Base-by-base conservation (phyloP, 2,329 filamentous ascomycete genomes). In the Hortaea werneckii region DNA sequence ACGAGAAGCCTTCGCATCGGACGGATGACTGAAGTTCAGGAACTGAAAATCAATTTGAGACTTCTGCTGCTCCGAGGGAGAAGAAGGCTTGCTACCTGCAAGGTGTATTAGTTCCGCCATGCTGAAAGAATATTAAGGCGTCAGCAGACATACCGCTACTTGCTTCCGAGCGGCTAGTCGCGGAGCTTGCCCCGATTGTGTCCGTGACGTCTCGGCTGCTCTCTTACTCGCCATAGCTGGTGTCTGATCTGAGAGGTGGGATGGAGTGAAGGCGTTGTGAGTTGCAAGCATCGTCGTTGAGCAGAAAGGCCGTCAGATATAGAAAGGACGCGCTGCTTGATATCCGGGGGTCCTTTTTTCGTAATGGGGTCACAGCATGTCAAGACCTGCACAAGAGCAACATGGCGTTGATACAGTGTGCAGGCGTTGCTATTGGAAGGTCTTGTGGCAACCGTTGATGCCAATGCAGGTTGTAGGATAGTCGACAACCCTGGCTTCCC, bases 11-110 rank as follows among this genome's bases (percentile, higher is more conserved):
- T 63, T 51, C n/a, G 61, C 60, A 37, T 65, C 62, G 37, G 56
- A 57, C 4, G 62, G 62, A 44, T 65, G 59, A 29, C 52, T 59
- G 53, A 63, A 63, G 51, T 63, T 63, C 27, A 63, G 50, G 41
- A 63, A 63, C 37, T 61, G 59, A 49, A 60, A 63, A 50, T 61
- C 58, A 40, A 62, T 60, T 29, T 45, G 52, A 43, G 41, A 48
- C 46, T 50, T 54, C 45, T 46, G 20, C 12, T 43, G 37, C 34
- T 57, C 53, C 27, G 29, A 20, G 12, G 50, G 52, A 10, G 54
- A 52, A 30, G 50, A 46, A 8, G 54, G 46, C 39, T 54, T 50
- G 46, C 54, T 61, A 46, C 51, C 60, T 61, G 42, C 20, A 2
- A 32, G 20, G 20, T 20, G 20, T 20, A 20, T 20, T 20, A 20